Base-by-base conservation (phyloP, 2,329 filamentous ascomycete species). In the Macrophomina pseudophaseolina region DNA sequence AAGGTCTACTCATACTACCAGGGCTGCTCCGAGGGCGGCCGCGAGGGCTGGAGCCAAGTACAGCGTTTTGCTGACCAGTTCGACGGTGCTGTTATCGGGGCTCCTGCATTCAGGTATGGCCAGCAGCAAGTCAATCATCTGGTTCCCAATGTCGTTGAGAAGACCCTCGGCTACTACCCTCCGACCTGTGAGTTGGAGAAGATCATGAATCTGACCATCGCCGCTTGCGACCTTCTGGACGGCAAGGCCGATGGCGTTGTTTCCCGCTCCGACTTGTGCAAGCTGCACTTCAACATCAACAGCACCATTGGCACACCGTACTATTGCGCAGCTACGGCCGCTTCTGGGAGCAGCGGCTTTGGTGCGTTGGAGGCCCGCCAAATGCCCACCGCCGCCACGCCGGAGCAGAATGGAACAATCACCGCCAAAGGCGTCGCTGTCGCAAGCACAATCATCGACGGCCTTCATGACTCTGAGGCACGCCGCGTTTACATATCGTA, bases 201-300 rank as follows among this genome's bases (percentile, higher is more conserved):
- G 70, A 86, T 87, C 54, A 79, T 84, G 28, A 87, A 86, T 70
- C 77, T 79, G 40, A 87, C 85, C 4, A 86, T 88, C 54, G 76
- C 77, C 1, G 81, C 81, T 38, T 88, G 86, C 60, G 86, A 88
- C 68, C 75, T 80, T 7, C 76, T 88, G 4, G 86, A 88, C 66
- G 86, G 86, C 4, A 79, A 79, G 52, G 80, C 78, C 0, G 86
- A 88, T 65, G 85, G 85, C 16, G 83, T 88, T 4, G 79, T 88
- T 48, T 76, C 81, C 6, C 78, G 83, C 5, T 80, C 79, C 1
- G 82, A 84, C 64, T 77, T 84, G 5, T 85, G 82, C 77, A 79
- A 76, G 64, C 69, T 83, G 7, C 71, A 80, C 49, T 83, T 82
- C 72, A 79, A 86, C 70, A 69, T 84, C 40, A 81, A 73, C 65